Evolutionary conservation across 805 yeast genomes (phyloP), one percentile per base, ranked within the genome.

Genomic region (Candida ipomoeae): DNA sequence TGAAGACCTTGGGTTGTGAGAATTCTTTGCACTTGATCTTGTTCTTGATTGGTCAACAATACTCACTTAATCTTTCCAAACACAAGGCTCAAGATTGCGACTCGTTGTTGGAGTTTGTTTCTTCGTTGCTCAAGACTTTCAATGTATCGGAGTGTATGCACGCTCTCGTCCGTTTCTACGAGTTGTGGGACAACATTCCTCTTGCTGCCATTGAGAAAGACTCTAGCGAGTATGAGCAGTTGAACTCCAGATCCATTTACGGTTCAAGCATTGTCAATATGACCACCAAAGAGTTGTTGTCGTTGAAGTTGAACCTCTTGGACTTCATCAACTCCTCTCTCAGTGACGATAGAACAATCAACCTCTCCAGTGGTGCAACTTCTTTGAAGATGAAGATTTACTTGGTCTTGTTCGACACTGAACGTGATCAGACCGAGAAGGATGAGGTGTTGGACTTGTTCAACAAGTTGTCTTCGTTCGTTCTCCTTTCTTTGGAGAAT

Each of bases 21-120:
- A 69, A 74, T 44, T 81, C 96, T 2, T 74, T 91, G 54, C 88
- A 87, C 58, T 75, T 85, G 45, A 79, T 92, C 43, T 65, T 92
- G 55, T 84, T 88, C 60, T 75, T 94, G 58, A 79, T 92, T 61
- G 92, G 95, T 48, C 88, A 82, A 62, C 96, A 89, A 63, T 87
- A 81, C 61, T 80, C 84, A 7, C 72, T 73, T 31, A 56, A 58
- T 44, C 67, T 77, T 42, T 61, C 69, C 15, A 82, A 79, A 57
- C 81, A 81, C 61, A 86, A 83, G 62, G 64, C 74, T 44, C 79
- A 81, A 37, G 97, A 89, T 49, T 80, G 89, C 38, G 78, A 79
- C 54, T 74, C 85, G 1, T 67, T 87, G 37, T 70, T 84, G 50
- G 96, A 88, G 56, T 92, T 92, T 64, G 75, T 85, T 1, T 74